Evolutionary conservation across 2,329 filamentous ascomycete genomes (phyloP).

Genomic region (Aspergillus awamori): DNA sequence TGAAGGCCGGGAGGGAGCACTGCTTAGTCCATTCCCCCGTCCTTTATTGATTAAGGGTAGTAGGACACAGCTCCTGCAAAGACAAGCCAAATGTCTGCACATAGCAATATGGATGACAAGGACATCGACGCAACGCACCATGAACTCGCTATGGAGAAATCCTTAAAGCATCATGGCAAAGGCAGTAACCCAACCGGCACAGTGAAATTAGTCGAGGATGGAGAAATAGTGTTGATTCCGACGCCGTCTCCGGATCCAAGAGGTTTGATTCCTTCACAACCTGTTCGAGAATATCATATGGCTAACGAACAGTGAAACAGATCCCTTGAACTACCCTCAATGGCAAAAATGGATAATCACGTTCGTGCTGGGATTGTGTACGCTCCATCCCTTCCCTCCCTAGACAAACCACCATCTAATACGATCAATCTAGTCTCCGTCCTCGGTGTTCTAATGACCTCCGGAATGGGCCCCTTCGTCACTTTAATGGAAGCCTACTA

Average conservation of each 20-base stretch:
- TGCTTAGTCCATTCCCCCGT: too few species aligned
- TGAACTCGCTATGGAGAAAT: neutral
- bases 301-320: neutral
- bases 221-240: slow-evolving; percentile 12
- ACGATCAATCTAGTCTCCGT: neutral
- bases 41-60: too few species aligned
- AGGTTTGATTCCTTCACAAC: neutral
- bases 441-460: slow-evolving; percentile 3
- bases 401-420: neutral
- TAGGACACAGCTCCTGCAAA: too few species aligned
- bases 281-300: neutral
- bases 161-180: neutral
- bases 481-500: slow-evolving; percentile 11
- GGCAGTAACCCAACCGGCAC: neutral
- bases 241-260: slow-evolving; percentile 14
- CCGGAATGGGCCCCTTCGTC: slow-evolving; percentile 16
- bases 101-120: neutral
- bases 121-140: slow-evolving; percentile 3
- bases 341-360: slow-evolving; percentile 16
- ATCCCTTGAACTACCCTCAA: slow-evolving; percentile 14
- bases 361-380: slow-evolving; percentile 4
- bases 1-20: neutral
- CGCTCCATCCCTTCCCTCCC: neutral
- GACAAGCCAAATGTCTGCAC: too few species aligned
- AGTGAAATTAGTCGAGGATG: slow-evolving; percentile 13